Conservation (phyloP, 495 filamentous ascomycete species). For the Aspergillus bertholletiae region DNA sequence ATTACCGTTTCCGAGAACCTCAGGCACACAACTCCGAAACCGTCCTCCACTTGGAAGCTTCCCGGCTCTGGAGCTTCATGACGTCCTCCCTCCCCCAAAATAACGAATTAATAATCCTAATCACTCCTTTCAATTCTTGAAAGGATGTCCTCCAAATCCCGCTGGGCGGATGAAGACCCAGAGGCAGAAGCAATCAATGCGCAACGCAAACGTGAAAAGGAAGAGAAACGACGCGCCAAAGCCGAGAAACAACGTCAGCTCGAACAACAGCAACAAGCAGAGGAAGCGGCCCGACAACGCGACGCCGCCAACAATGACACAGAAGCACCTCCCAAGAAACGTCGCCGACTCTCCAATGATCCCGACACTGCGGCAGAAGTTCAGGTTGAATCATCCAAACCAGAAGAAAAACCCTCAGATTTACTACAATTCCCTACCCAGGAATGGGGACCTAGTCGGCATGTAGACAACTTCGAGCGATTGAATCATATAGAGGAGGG, state of each 20-base stretch:
- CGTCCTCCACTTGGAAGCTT: not conserved
- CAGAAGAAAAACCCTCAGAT: slow-evolving; percentile 27
- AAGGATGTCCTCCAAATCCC: slow-evolving; percentile 67
- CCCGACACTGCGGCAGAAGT: slow-evolving; percentile 13
- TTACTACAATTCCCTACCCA: slow-evolving; percentile 69
- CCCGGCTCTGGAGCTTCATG: not conserved
- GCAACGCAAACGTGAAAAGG: slow-evolving; percentile 78
- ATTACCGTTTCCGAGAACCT: not conserved
- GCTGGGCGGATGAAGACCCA: slow-evolving; percentile 78
- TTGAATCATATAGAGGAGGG: slow-evolving; percentile 98
- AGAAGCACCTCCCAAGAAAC: slow-evolving; percentile 36
- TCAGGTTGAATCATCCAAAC: slow-evolving; percentile 18
- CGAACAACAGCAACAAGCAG: slow-evolving; percentile 45
- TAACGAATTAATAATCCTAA: not conserved
- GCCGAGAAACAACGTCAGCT: slow-evolving; percentile 76
- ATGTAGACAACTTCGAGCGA: slow-evolving; percentile 85
- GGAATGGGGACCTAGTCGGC: slow-evolving; percentile 70
- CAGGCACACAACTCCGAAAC: slow-evolving; percentile 8
- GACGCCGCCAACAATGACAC: slow-evolving; percentile 22
- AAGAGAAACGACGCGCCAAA: slow-evolving; percentile 81
- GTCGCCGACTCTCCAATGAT: slow-evolving; percentile 47
- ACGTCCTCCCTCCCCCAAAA: not conserved
- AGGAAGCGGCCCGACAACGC: slow-evolving; percentile 10
- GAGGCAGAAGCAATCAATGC: slow-evolving; percentile 69
- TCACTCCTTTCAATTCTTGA: not conserved